Percentiles rank a stretch among this genome's conserved stretches.
Evolutionary conservation across 768 basidiomycete genomes (phyloP).

Genomic region (Trametes sanguinea): DNA sequence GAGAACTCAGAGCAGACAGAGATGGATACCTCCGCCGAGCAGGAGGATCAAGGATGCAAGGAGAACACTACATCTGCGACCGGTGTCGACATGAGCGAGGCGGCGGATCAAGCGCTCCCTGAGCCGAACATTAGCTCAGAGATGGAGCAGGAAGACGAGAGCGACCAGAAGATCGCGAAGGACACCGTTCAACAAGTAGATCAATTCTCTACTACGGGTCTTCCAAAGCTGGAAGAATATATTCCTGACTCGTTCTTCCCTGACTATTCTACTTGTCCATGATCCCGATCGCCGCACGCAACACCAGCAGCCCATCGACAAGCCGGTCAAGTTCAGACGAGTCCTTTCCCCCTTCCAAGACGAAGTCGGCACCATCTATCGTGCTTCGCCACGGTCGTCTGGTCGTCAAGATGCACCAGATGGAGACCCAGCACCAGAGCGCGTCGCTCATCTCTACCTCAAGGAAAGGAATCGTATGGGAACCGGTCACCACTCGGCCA

Average conservation of each 20-base stretch:
- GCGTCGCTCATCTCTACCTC: slow-evolving; percentile 50
- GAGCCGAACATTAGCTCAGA: not conserved
- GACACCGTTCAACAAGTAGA: not conserved
- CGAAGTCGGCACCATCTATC: no score
- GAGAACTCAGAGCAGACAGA: no score
- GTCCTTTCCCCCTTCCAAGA: slow-evolving; percentile 9
- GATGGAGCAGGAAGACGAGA: not conserved
- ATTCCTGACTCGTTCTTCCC: slow-evolving; percentile 31
- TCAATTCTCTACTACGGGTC: slow-evolving; percentile 13
- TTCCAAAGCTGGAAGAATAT: slow-evolving; percentile 32
- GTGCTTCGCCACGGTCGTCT: not conserved
- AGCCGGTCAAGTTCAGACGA: slow-evolving; percentile 25
- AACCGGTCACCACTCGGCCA: slow-evolving; percentile 53
- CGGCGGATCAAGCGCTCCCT: no score
- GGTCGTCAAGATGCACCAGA: not conserved
- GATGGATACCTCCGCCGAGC: no score
- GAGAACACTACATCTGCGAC: no score
- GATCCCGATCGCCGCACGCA: slow-evolving; percentile 16
- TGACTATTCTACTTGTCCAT: slow-evolving; percentile 30
- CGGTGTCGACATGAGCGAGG: no score
- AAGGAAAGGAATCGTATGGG: slow-evolving; percentile 41
- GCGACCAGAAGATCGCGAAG: not conserved
- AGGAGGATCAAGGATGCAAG: no score
- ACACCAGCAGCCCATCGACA: not conserved
- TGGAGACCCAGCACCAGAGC: not conserved